Conservation (phyloP, 73 alveolate genomes). For the Paramecium biaurelia region DNA sequence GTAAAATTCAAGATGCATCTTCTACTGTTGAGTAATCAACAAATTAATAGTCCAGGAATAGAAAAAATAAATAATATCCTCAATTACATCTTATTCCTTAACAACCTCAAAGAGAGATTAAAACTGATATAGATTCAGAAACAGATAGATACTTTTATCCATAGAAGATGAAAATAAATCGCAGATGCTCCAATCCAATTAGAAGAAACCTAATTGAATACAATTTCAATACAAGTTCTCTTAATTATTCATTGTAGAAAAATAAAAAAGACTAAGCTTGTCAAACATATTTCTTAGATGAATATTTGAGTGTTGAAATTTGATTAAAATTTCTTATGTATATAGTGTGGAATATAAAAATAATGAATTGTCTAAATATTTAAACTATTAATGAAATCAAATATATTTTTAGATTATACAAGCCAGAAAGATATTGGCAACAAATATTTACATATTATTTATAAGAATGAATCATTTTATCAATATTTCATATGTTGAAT, state of each 20-base stretch:
- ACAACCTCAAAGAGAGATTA: not conserved
- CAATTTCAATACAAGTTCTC: not conserved
- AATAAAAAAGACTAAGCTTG: not conserved
- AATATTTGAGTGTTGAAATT: not conserved
- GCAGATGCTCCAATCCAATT: not conserved
- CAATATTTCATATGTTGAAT: not conserved
- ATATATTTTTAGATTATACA: too few relatives aligned
- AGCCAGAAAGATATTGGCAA: too few relatives aligned
- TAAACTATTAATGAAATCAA: not conserved
- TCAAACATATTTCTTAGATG: not conserved
- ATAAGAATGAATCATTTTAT: too few relatives aligned
- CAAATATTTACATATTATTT: too few relatives aligned
- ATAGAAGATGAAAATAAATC: not conserved
- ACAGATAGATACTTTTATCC: not conserved
- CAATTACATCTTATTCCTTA: not conserved
- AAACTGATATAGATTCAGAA: not conserved
- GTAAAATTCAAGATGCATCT: not conserved
- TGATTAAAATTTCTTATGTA: not conserved
- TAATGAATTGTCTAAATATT: not conserved
- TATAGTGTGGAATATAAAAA: not conserved
- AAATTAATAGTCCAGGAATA: not conserved
- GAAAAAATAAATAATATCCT: not conserved
- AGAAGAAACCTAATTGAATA: not conserved
- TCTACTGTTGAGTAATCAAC: not conserved
- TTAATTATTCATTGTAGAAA: not conserved